Percentiles rank a stretch among this genome's conserved stretches.
Conservation (phyloP, 768 basidiomycete genomes). For the Lactifluus hygrophoroides region DNA sequence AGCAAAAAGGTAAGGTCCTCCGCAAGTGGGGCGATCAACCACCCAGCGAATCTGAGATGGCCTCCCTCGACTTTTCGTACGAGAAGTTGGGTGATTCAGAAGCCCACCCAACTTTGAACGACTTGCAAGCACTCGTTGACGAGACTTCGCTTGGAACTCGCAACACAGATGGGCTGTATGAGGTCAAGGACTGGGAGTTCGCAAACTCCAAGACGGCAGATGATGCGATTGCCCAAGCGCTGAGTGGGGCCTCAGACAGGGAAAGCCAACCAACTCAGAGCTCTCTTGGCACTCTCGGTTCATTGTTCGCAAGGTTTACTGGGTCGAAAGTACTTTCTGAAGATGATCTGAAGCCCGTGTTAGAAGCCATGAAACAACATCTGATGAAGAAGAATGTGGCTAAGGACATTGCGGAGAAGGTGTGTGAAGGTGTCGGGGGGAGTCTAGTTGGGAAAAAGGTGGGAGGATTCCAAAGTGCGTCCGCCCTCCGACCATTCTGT, state of each 20-base stretch:
- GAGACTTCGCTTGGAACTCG: slow-evolving; percentile 68
- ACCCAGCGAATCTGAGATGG: slow-evolving; percentile 84
- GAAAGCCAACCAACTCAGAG: slow-evolving; percentile 28
- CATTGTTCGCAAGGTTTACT: slow-evolving; percentile 77
- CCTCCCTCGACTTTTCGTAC: slow-evolving; percentile 78
- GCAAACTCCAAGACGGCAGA: slow-evolving; percentile 34
- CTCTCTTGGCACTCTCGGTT: slow-evolving; percentile 59
- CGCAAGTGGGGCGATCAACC: slow-evolving; percentile 90
- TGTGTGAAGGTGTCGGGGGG: slow-evolving; percentile 91
- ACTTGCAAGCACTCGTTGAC: slow-evolving; percentile 59
- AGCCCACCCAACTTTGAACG: slow-evolving; percentile 28
- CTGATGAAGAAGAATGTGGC: slow-evolving; percentile 99
- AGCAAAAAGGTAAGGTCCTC: slow-evolving; percentile 55
- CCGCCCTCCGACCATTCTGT: slow-evolving; percentile 21
- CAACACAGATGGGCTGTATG: slow-evolving; percentile 62
- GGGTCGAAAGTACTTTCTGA: slow-evolving; percentile 78
- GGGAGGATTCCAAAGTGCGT: slow-evolving; percentile 79
- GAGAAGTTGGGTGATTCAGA: slow-evolving; percentile 39
- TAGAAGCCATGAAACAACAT: slow-evolving; percentile 95
- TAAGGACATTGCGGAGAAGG: slow-evolving; percentile 87
- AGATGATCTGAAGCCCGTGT: slow-evolving; percentile 75
- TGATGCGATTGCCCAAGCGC: slow-evolving; percentile 51
- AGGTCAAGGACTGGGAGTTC: slow-evolving; percentile 84
- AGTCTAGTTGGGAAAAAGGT: slow-evolving; percentile 85
- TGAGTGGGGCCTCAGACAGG: slow-evolving; percentile 35